Evolutionary conservation across 352 stramenopile species (phyloP), one percentile per base, ranked within the genome.

Genomic region (Phytophthora kernoviae): DNA sequence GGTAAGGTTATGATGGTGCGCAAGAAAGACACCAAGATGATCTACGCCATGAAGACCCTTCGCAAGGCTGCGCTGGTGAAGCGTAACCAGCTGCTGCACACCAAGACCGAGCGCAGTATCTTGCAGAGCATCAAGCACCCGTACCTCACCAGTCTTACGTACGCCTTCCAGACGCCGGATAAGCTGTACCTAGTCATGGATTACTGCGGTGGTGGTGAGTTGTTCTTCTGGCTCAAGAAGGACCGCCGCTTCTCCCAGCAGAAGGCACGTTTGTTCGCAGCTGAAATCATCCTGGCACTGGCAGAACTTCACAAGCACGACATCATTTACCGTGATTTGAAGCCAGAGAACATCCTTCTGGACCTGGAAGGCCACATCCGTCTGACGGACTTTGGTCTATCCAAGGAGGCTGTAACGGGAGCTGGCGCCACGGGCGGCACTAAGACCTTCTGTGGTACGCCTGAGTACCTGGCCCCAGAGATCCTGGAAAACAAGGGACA

Each of bases 241-340:
- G 88, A 97, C 65, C 84, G 91, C 26, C 84, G 88, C 27, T 98
- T 98, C 65, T 96, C 87, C 39, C 90, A 98, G 73, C 85, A 92
- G 58, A 94, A 96, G 69, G 88, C 89, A 58, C 84, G 87, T 51
- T 67, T 98, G 37, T 98, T 98, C 67, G 88, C 88, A 2, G 94
- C 94, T 12, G 94, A 98, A 69, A 98, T 98, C 66, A 87, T 95
- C 47, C 73, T 97, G n/a, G 94, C 88, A 21, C 80, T 98, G 41
- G 87, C 96, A 60, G 90, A 91, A 58, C 71, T 98, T 47, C 94
- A 98, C 84, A 84, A 86, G 61, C 87, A 96, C 73, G 89, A 98
- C 73, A 98, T 99, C 65, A 96, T 99, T 33, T 98, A 99, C 80
- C 84, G 93, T 75, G 96, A 99, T 69, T 79, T 98, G 36, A 99